Evolutionary conservation across 305 asterid genomes (phyloP).

Genomic region (Striga hermonthica): DNA sequence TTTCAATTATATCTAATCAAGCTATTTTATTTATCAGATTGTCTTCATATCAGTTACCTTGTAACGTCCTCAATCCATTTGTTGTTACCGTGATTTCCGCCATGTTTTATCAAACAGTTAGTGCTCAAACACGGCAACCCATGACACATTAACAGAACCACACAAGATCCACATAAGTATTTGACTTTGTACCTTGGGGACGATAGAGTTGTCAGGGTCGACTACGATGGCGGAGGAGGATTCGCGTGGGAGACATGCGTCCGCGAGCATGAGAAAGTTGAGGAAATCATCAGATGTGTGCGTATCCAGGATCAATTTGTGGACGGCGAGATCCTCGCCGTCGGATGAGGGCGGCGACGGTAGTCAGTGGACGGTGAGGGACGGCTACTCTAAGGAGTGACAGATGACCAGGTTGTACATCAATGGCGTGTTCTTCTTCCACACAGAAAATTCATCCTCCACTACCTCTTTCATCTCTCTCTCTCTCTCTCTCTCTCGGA

Average conservation of each 20-base stretch:
- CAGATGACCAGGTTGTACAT: conserved; percentile 79
- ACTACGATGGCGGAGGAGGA: conserved; percentile 45
- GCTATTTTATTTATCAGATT: no score
- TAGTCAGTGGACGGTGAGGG: conserved; percentile 94
- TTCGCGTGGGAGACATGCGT: conserved; percentile 66
- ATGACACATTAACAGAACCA: background rate
- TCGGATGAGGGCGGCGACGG: conserved; percentile 49
- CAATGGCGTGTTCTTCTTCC: conserved; percentile 93
- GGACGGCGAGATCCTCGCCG: conserved; percentile 48
- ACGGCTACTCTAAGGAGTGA: conserved; percentile 93
- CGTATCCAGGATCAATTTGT: conserved; percentile 74
- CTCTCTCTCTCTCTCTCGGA: conserved; percentile 32
- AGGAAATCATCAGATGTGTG: conserved; percentile 77
- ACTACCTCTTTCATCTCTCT: conserved; percentile 47
- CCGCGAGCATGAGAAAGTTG: conserved; percentile 75
- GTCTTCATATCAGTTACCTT: no score
- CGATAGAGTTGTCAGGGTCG: conserved; percentile 40
- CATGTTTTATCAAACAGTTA: conserved; percentile 41
- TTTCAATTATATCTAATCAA: no score
- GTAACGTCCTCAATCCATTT: no score
- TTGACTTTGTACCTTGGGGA: conserved; percentile 55
- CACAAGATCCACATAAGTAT: background rate
- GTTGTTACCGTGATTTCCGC: no score
- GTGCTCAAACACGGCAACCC: conserved; percentile 22
- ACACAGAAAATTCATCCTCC: conserved; percentile 84